These are phyloP conservation scores for Penicillium robsamsonii DNA, from an alignment of 495 filamentous ascomycete genomes.

Conservation along the genomic window DNA sequence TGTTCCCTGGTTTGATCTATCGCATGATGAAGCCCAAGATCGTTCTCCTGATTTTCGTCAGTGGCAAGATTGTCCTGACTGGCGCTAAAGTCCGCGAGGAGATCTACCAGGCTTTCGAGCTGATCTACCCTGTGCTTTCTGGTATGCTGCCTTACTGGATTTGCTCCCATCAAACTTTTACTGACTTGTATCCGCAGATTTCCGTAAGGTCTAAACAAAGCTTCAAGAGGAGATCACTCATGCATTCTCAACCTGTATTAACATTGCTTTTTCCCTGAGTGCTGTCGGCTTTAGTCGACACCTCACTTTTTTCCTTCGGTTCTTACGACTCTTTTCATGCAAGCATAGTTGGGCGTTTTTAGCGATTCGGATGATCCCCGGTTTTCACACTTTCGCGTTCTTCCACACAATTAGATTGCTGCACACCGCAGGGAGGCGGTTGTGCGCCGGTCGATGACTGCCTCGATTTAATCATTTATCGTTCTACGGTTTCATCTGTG, in stretches of 20 bases:
- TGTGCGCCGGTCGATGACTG: conserved; percentile 63
- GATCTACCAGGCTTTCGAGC: conserved; percentile 97
- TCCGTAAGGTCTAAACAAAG: conserved; percentile 58
- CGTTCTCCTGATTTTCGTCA: conserved; percentile 97
- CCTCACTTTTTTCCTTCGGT: conserved; percentile 18
- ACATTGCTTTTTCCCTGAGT: conserved; percentile 46
- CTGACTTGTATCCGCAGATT: conserved; percentile 51
- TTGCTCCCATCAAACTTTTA: not conserved
- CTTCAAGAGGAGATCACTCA: conserved; percentile 25
- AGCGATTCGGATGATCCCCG: conserved; percentile 42
- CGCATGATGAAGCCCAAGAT: conserved; percentile 99
- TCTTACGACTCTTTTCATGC: conserved; percentile 41
- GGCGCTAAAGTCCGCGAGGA: conserved; percentile 98
- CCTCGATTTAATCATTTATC: conserved; percentile 42
- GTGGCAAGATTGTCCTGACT: conserved; percentile 96
- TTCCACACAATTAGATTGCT: conserved; percentile 52
- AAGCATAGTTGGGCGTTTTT: conserved; percentile 52
- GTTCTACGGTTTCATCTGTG: conserved; percentile 17
- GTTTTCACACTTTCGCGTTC: conserved; percentile 26
- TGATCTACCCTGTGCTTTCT: conserved; percentile 98
- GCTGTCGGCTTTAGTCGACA: conserved; percentile 19
- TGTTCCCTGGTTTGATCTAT: conserved; percentile 99
- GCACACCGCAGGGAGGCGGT: conserved; percentile 50
- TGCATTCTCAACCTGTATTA: conserved; percentile 55
- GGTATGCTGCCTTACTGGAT: conserved; percentile 50